A percentile compares a stretch with the other conserved stretches of the same genome.
These are phyloP conservation scores for Eurotiales sp. DNA, from an alignment of 2,329 filamentous ascomycete genomes.

Conservation along the genomic window DNA sequence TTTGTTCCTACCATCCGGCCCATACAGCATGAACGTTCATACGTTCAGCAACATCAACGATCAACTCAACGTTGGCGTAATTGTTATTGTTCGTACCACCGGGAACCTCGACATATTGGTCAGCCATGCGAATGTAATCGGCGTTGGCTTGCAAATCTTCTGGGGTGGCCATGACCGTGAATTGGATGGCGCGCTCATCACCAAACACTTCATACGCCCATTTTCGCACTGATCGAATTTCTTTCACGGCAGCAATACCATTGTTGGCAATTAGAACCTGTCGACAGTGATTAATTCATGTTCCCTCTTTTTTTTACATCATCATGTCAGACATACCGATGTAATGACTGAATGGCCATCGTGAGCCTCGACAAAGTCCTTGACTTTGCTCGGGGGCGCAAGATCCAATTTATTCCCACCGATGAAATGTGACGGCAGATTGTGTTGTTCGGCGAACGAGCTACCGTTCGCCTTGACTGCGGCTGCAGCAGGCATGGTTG, in stretches of 20 bases:
- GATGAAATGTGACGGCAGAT: constrained; percentile 89
- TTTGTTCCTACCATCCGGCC: constrained; percentile 98
- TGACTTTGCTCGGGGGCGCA: constrained; percentile 79
- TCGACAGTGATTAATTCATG: no score
- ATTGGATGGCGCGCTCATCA: constrained; percentile 96
- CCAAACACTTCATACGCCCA: constrained; percentile 99
- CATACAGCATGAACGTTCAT: constrained; percentile 98
- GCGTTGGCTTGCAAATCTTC: constrained; percentile 97
- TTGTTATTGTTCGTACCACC: constrained; percentile 99
- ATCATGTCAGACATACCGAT: constrained; percentile 70
- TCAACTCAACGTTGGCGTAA: constrained; percentile 98
- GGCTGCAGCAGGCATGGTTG: constrained; percentile 40
- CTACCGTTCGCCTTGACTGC: constrained; percentile 48
- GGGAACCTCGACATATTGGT: constrained; percentile 88
- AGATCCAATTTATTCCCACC: constrained; percentile 84
- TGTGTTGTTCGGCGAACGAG: constrained; percentile 75
- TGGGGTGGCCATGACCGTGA: constrained; percentile 98
- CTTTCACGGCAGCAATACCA: constrained; percentile 98
- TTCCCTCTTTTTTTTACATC: no score
- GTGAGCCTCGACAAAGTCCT: constrained; percentile 88
- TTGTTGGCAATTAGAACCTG: constrained; percentile 99
- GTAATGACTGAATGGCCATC: constrained; percentile 98
- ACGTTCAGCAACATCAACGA: constrained; percentile 96
- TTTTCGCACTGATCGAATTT: constrained; percentile 98
- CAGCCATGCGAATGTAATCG: constrained; percentile 99